Evolutionary conservation across 2,329 filamentous ascomycete species (phyloP).

Genomic region (Magnaporthiopsis incrustans): DNA sequence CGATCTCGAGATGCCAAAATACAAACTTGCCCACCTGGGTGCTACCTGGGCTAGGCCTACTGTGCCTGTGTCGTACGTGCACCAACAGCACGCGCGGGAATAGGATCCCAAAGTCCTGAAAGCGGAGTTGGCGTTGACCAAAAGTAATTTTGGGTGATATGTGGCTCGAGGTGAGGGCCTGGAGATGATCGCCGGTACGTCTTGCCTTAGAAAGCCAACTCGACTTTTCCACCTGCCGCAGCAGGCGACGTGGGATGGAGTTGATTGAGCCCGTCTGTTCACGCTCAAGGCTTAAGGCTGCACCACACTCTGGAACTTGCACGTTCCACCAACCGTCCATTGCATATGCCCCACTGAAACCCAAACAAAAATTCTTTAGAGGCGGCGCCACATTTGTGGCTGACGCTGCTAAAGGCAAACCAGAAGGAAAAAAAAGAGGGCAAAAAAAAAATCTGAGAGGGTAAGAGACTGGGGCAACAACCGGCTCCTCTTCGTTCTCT

Average conservation of each 20-base stretch:
- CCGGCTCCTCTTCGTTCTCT: slow-evolving; percentile 4
- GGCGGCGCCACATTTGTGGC: background rate
- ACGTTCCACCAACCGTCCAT: background rate
- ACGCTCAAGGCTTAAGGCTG: too few relatives aligned
- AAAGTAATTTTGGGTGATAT: background rate
- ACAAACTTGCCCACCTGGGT: background rate
- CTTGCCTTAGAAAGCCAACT: too few relatives aligned
- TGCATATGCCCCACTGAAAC: background rate
- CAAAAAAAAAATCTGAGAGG: background rate
- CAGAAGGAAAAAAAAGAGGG: background rate
- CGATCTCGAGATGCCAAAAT: too few relatives aligned
- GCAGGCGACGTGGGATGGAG: too few relatives aligned
- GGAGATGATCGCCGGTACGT: background rate
- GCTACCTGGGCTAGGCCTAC: too few relatives aligned
- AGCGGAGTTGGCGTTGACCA: background rate
- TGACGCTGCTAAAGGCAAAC: background rate
- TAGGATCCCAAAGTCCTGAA: background rate
- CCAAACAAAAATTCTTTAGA: background rate
- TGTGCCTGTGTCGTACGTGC: too few relatives aligned
- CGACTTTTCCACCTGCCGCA: too few relatives aligned
- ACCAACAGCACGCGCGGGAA: background rate
- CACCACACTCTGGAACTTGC: background rate
- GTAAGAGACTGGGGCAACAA: background rate
- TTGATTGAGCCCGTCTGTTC: too few relatives aligned
- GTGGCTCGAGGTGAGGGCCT: background rate